Conservation (phyloP, 352 stramenopile genomes). For the Stephanocyclus meneghinianus region DNA sequence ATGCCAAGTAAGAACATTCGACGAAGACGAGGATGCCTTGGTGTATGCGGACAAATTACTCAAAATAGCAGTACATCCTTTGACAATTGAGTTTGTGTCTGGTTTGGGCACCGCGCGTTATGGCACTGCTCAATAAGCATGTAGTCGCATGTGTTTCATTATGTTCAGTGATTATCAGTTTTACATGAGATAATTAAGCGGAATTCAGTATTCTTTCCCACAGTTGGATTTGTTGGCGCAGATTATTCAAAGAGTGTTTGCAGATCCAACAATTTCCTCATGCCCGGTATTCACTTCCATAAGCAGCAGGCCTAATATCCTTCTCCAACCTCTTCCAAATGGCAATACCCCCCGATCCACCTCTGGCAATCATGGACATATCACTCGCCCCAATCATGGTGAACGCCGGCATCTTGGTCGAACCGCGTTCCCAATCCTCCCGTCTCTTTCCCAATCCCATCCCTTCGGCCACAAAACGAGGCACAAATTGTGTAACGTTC, state of each 20-base stretch:
- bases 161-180: neutral
- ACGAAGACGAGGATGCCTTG: conserved; percentile 11
- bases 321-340: conserved; percentile 63
- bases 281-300: conserved; percentile 17
- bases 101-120: conserved; percentile 27
- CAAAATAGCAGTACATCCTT: conserved; percentile 33
- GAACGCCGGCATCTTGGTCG: conserved; percentile 53
- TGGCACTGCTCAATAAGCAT: conserved; percentile 25
- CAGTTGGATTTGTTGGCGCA: too few species aligned
- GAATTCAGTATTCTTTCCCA: too few species aligned
- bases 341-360: conserved; percentile 57
- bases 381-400: conserved; percentile 64
- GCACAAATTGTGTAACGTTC: conserved; percentile 49
- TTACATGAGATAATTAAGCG: too few species aligned
- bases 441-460: conserved; percentile 55
- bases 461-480: conserved; percentile 46
- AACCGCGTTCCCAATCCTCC: conserved; percentile 44
- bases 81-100: conserved; percentile 27
- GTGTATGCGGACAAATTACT: conserved; percentile 26
- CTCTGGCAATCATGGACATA: conserved; percentile 55
- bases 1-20: conserved; percentile 18
- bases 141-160: neutral
- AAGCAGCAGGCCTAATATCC: conserved; percentile 57
- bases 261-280: too few species aligned
- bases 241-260: too few species aligned